Evolutionary conservation across 768 basidiomycete genomes (phyloP).

Genomic region (Pleurotus platypus): DNA sequence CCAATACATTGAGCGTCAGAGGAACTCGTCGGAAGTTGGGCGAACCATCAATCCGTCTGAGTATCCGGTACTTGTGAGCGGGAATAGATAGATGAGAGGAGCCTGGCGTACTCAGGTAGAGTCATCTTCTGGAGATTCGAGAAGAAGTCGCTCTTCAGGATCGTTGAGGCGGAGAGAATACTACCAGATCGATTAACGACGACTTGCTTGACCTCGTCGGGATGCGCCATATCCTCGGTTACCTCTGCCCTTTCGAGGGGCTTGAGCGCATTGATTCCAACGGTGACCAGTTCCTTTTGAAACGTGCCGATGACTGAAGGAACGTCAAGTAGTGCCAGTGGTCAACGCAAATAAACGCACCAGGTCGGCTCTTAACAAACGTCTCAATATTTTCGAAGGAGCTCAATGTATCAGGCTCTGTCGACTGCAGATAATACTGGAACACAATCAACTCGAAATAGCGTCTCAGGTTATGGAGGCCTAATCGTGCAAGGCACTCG

Average conservation of each 20-base stretch:
- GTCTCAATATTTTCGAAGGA: slow-evolving; percentile 75
- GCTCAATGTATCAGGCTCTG: slow-evolving; percentile 72
- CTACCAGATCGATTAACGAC: slow-evolving; percentile 82
- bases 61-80: neutral
- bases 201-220: slow-evolving; percentile 87
- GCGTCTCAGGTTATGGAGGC: slow-evolving; percentile 75
- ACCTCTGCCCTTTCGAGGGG: slow-evolving; percentile 74
- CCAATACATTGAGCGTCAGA: slow-evolving; percentile 45
- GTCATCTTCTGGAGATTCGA: slow-evolving; percentile 95
- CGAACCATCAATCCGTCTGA: slow-evolving; percentile 81
- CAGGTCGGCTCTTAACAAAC: slow-evolving; percentile 82
- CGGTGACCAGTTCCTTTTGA: slow-evolving; percentile 79
- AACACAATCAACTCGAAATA: slow-evolving; percentile 88
- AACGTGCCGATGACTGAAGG: slow-evolving; percentile 87
- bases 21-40: slow-evolving; percentile 90
- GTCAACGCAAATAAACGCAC: slow-evolving; percentile 29
- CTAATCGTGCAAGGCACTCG: slow-evolving; percentile 27
- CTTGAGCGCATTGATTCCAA: slow-evolving; percentile 75
- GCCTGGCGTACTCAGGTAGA: slow-evolving; percentile 67
- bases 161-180: slow-evolving; percentile 87
- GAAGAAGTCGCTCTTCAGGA: slow-evolving; percentile 95
- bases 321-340: neutral
- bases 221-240: slow-evolving; percentile 69
- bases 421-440: slow-evolving; percentile 85
- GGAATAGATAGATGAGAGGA: neutral